Conservation (phyloP, 202 grass and related monocot species). For the Eragrostis tef region DNA sequence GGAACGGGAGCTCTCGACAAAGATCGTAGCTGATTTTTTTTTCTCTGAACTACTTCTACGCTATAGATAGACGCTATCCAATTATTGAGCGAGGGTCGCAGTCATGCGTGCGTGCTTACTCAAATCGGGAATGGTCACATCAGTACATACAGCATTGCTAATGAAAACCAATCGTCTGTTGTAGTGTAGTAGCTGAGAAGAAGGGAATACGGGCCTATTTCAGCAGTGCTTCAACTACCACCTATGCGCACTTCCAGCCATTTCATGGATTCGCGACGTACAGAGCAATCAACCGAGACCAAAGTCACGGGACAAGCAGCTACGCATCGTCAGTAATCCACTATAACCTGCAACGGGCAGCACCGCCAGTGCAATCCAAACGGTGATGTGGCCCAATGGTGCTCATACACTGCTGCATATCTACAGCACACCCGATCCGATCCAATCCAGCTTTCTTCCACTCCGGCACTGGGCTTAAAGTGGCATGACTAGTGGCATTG, state of each 20-base stretch:
- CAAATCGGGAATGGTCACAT: neutral
- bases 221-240: no score
- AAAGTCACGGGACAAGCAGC: neutral
- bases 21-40: neutral
- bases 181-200: neutral
- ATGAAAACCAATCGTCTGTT: neutral
- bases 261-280: neutral
- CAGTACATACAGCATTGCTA: neutral
- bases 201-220: neutral
- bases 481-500: no score
- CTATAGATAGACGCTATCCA: no score
- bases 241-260: neutral
- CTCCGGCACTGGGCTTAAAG: no score
- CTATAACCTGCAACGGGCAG: neutral
- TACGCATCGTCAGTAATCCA: neutral
- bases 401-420: neutral
- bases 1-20: neutral
- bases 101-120: neutral
- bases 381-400: neutral
- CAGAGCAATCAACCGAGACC: neutral
- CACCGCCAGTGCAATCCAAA: neutral
- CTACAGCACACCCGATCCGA: neutral
- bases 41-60: neutral
- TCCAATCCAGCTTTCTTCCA: constrained; percentile 7
- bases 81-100: neutral